A percentile compares a stretch with the other conserved stretches of the same genome.
Evolutionary conservation across 768 basidiomycete genomes (phyloP).

Genomic region (Boletellus sp.): DNA sequence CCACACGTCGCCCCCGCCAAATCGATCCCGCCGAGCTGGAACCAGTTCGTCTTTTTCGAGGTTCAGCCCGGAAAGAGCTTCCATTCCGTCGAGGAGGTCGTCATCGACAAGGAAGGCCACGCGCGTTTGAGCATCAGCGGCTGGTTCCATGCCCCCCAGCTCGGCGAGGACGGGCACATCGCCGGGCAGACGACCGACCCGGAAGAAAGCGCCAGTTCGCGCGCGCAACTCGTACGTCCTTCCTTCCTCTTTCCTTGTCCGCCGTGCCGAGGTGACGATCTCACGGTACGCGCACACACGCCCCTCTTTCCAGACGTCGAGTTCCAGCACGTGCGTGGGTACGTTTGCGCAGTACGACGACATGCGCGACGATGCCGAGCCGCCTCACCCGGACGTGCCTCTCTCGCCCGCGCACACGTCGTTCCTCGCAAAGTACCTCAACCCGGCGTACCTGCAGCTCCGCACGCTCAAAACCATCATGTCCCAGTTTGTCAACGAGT

Average conservation of each 20-base stretch:
- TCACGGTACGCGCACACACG: background rate
- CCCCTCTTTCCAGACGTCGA: slow-evolving; percentile 47
- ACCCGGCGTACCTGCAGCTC: slow-evolving; percentile 84
- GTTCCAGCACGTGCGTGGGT: slow-evolving; percentile 41
- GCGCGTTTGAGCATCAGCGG: slow-evolving; percentile 87
- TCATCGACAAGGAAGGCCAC: slow-evolving; percentile 69
- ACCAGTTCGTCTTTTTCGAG: slow-evolving; percentile 83
- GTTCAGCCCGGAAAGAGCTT: slow-evolving; percentile 96
- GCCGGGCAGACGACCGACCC: slow-evolving; percentile 42
- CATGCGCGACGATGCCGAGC: slow-evolving; percentile 32
- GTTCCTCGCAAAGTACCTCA: slow-evolving; percentile 82
- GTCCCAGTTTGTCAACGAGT: slow-evolving; percentile 78
- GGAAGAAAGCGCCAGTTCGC: slow-evolving; percentile 79
- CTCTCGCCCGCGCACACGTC: slow-evolving; percentile 58
- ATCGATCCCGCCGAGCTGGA: slow-evolving; percentile 77
- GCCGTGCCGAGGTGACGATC: slow-evolving; percentile 1
- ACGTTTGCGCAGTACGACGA: slow-evolving; percentile 54
- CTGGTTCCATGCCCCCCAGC: slow-evolving; percentile 94
- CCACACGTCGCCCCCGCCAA: slow-evolving; percentile 64
- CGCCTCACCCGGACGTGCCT: slow-evolving; percentile 46
- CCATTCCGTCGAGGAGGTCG: slow-evolving; percentile 95
- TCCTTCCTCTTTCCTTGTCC: slow-evolving; percentile 12
- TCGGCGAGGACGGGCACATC: slow-evolving; percentile 85
- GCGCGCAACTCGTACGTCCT: slow-evolving; percentile 84
- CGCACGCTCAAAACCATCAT: slow-evolving; percentile 79